Evolutionary conservation across 2,329 filamentous ascomycete genomes (phyloP).

Genomic region (Botrytis porri): DNA sequence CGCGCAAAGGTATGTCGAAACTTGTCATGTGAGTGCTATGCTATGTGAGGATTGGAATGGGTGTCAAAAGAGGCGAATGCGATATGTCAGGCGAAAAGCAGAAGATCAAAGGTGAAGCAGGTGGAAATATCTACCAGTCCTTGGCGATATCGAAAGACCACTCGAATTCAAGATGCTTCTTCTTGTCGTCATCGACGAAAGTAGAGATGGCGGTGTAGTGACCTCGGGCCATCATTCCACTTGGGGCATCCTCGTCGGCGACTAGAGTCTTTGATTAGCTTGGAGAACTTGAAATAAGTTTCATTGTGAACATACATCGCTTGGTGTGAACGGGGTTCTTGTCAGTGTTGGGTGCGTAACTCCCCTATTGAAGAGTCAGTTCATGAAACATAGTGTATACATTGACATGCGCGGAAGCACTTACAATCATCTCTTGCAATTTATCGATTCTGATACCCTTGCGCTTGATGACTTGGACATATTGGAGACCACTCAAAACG

Average conservation of each 20-base stretch:
- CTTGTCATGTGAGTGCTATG: conserved; percentile 9
- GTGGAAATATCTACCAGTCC: conserved; percentile 66
- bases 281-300: background rate
- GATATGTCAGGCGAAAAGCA: background rate
- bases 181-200: conserved; percentile 94
- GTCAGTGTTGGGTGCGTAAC: conserved; percentile 88
- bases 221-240: conserved; percentile 84
- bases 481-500: conserved; percentile 91
- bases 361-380: conserved; percentile 57
- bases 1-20: background rate
- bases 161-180: conserved; percentile 85
- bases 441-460: conserved; percentile 86
- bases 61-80: background rate
- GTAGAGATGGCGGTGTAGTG: conserved; percentile 86
- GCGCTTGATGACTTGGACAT: conserved; percentile 89
- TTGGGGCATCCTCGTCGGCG: conserved; percentile 86
- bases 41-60: background rate
- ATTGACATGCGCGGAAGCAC: conserved; percentile 39
- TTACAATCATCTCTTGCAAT: conserved; percentile 96
- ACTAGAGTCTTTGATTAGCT: conserved; percentile 50
- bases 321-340: conserved; percentile 84
- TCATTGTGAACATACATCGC: conserved; percentile 65
- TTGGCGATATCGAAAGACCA: conserved; percentile 97
- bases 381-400: background rate
- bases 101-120: background rate